phyloP scores from a whole-genome alignment of 768 basidiomycete species.

The Calocybe indica region DNA sequence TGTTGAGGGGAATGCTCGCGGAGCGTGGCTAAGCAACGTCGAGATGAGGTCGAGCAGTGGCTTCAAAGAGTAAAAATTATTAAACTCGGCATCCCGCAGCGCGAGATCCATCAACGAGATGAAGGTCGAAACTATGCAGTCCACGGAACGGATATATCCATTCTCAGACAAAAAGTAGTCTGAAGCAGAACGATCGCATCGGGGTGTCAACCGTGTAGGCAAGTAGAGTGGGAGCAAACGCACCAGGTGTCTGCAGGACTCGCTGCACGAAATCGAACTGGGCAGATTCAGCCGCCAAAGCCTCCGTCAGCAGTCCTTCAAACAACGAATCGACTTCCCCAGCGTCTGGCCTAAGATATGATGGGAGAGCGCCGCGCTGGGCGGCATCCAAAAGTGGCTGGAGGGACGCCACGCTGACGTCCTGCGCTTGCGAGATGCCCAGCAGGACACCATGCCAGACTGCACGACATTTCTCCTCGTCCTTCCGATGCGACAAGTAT shows the following conservation, averaged over 20 bases:
- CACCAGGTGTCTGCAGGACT: slow-evolving; percentile 37
- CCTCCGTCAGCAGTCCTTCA: slow-evolving; percentile 30
- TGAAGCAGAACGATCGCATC: slow-evolving; percentile 5
- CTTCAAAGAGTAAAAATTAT: slow-evolving; percentile 14
- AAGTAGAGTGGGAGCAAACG: neutral
- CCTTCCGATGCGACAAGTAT: slow-evolving; percentile 44
- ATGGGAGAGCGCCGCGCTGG: slow-evolving; percentile 31
- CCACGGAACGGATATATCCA: slow-evolving; percentile 26
- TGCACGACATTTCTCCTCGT: slow-evolving; percentile 18
- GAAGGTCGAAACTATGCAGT: slow-evolving; percentile 28
- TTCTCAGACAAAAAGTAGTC: slow-evolving; percentile 28
- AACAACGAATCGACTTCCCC: slow-evolving; percentile 41
- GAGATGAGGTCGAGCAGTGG: slow-evolving; percentile 26
- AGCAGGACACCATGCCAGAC: slow-evolving; percentile 48
- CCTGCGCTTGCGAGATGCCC: slow-evolving; percentile 28
- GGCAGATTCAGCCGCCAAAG: slow-evolving; percentile 21
- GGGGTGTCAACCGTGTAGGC: slow-evolving; percentile 6
- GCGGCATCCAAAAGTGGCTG: slow-evolving; percentile 35
- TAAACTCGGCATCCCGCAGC: slow-evolving; percentile 21
- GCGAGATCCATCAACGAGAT: slow-evolving; percentile 24
- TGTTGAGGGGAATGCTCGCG: slow-evolving; percentile 7
- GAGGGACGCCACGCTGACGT: slow-evolving; percentile 23
- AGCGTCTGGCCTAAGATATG: slow-evolving; percentile 35
- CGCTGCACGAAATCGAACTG: slow-evolving; percentile 28
- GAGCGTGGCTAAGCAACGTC: slow-evolving; percentile 16